Base-by-base conservation (phyloP, 1,284 basidiomycete species). In the Ustilago tritici region DNA sequence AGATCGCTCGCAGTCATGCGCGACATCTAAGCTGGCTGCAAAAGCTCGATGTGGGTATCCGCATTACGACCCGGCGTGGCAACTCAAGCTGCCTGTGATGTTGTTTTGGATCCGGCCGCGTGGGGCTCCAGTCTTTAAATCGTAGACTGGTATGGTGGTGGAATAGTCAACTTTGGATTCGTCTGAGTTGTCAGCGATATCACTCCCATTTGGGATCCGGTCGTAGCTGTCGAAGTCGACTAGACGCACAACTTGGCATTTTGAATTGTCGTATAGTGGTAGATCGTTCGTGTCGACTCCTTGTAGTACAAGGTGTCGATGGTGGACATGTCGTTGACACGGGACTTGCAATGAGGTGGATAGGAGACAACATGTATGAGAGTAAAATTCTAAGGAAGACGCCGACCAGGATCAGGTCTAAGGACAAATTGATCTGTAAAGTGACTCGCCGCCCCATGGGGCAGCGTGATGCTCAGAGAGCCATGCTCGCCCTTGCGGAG, bases 401-500 rank as follows among this genome's bases (percentile, higher is more conserved):
- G 23, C 3, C 23, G 3, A 28, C 23, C 2, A 28, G 23, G 23
- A 28, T 3, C 38, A 40, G 15, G 38, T 17, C 38, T 40, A 10
- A 11, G 15, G 38, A 40, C 38, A 4, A 40, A 40, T 40, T 10
- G 23, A 28, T 28, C 23, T 28, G 23, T 28, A 28, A 28, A 28
- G 23, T 28, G 23, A 28, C 23, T 28, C 23, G 23, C 23, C 3
- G 23, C 23, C 3, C 23, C 3, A 28, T 28, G 23, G 34, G 72
- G 74, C 0, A 76, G 38, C 10, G 66, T 65, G 35, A 77, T 52
- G 35, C 59, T 69, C 38, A 58, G 60, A 3, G 43, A 40, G n/a
- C 78, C 71, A 40, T 80, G 68, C 5, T 57, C 41, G 5, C 59
- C 67, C 41, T 78, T 75, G 4, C 52, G 41, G 12, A 63, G 6